Evolutionary conservation across 257 asterid species (phyloP).

Genomic region (Solanum gandarillasii): DNA sequence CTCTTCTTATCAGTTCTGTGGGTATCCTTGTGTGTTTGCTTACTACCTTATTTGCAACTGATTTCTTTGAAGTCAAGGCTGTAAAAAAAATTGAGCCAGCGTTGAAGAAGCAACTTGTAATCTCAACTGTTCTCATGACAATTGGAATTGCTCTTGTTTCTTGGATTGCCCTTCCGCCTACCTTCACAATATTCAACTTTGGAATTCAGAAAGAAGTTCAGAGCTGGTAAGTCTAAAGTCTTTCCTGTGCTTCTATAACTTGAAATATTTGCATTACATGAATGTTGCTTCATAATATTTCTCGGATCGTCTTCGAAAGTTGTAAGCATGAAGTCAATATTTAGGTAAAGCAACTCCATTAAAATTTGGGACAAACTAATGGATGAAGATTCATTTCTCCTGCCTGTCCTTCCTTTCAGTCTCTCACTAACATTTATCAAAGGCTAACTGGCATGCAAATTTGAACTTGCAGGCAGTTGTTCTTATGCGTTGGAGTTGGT

Average conservation of each 20-base stretch:
- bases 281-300: neutral
- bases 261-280: neutral
- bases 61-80: slow-evolving; percentile 57
- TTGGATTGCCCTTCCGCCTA: slow-evolving; percentile 52
- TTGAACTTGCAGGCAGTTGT: slow-evolving; percentile 45
- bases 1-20: slow-evolving; percentile 55
- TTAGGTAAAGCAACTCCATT: neutral
- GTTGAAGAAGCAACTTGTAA: slow-evolving; percentile 59
- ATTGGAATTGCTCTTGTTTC: slow-evolving; percentile 45
- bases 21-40: slow-evolving; percentile 64
- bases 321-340: neutral
- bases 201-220: slow-evolving; percentile 66
- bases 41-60: slow-evolving; percentile 76
- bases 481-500: slow-evolving; percentile 73
- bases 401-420: neutral
- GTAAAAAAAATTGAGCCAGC: slow-evolving; percentile 79
- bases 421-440: neutral
- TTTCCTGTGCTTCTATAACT: neutral
- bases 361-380: neutral
- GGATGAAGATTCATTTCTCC: neutral
- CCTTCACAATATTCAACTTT: slow-evolving; percentile 69
- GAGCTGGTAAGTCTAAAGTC: slow-evolving; percentile 41
- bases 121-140: slow-evolving; percentile 69
- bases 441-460: neutral
- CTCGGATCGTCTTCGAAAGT: neutral